These are phyloP conservation scores for Solanum hybrid DNA, from an alignment of 305 asterid species.

Conservation along the genomic window DNA sequence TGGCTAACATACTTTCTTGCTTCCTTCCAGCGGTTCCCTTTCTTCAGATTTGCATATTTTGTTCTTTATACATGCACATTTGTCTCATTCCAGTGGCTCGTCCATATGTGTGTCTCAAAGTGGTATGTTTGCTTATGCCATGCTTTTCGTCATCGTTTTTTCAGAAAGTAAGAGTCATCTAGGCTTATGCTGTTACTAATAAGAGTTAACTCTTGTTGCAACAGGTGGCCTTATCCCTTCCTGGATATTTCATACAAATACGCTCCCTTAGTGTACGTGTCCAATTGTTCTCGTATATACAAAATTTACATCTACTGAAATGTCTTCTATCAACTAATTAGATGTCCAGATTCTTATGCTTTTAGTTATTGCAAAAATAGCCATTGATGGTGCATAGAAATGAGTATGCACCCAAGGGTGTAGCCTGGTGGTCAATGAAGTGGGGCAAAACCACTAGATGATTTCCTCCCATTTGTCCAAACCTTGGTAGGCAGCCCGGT, in stretches of 20 bases:
- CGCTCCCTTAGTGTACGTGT: slow-evolving; percentile 66
- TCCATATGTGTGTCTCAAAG: slow-evolving; percentile 54
- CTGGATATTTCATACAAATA: slow-evolving; percentile 62
- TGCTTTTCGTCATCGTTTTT: not conserved
- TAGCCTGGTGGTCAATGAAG: not conserved
- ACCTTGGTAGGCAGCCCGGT: not conserved
- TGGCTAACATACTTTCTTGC: not conserved
- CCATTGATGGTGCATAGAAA: not conserved
- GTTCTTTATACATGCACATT: slow-evolving; percentile 54
- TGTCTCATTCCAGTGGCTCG: slow-evolving; percentile 76
- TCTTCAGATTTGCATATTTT: slow-evolving; percentile 81
- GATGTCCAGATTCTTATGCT: not conserved
- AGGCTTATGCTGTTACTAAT: not conserved
- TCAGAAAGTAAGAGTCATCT: not conserved
- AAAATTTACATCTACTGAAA: not conserved
- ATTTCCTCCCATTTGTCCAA: not conserved
- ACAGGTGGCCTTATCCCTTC: slow-evolving; percentile 93
- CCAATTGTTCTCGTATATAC: not conserved
- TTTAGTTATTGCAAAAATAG: not conserved
- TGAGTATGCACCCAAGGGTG: not conserved
- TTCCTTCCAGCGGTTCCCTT: slow-evolving; percentile 66
- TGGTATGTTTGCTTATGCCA: slow-evolving; percentile 23
- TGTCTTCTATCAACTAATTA: not conserved
- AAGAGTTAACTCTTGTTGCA: not conserved
- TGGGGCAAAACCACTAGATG: not conserved